Evolutionary conservation across 371 early-diverging fungal species (phyloP).

Genomic region (Mucor saturninus): DNA sequence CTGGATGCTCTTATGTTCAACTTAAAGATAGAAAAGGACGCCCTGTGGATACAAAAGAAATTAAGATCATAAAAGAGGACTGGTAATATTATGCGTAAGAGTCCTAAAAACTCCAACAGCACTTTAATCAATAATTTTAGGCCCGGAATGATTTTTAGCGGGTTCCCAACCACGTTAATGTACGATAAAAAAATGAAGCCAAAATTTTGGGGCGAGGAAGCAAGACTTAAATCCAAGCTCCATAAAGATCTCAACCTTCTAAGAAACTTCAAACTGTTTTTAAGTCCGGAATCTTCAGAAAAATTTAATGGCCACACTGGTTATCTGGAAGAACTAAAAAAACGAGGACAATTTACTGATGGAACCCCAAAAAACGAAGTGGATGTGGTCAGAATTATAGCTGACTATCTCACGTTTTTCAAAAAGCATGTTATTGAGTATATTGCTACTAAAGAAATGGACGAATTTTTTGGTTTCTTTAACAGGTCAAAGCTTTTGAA

Average conservation of each 20-base stretch:
- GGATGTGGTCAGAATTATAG: neutral
- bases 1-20: slow-evolving; percentile 42
- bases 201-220: neutral
- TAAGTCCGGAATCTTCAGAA: neutral
- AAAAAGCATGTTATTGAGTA: neutral
- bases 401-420: neutral
- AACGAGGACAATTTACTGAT: no score
- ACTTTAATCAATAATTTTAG: no score
- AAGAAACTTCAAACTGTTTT: slow-evolving; percentile 3
- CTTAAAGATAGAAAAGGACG: no score
- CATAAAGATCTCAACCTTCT: neutral
- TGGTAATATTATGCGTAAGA: slow-evolving; percentile 2
- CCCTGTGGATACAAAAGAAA: neutral
- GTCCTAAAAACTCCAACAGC: no score
- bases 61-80: neutral
- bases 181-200: neutral
- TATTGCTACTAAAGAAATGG: neutral
- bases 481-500: neutral
- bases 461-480: neutral
- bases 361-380: no score
- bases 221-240: neutral
- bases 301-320: neutral
- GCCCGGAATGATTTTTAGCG: neutral
- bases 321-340: no score
- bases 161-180: neutral